Percentiles rank a stretch among this genome's conserved stretches.
These are phyloP conservation scores for Aspergillus pseudonomiae DNA, from an alignment of 2,329 filamentous ascomycete genomes.

Conservation along the genomic window DNA sequence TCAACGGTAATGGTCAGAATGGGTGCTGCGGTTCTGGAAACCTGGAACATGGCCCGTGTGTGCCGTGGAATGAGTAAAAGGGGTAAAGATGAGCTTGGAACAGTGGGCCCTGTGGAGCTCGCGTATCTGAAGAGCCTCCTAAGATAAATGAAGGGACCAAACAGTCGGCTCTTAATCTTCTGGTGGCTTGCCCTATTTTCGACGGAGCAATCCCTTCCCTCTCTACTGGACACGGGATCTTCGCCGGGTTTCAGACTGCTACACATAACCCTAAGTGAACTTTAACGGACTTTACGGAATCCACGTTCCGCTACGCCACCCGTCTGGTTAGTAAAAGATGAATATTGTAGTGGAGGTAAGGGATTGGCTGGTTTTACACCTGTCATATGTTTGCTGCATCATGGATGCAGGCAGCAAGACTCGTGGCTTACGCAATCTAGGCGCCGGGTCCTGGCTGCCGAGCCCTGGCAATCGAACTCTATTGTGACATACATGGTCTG, in stretches of 20 bases:
- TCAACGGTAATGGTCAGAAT: background rate
- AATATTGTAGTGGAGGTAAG: background rate
- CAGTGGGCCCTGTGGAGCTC: background rate
- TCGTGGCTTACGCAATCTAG: background rate
- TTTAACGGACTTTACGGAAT: background rate
- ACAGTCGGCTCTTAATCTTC: background rate
- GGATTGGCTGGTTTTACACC: background rate
- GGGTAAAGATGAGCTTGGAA: background rate
- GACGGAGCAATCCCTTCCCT: background rate
- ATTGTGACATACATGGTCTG: background rate
- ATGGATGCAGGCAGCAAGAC: no score
- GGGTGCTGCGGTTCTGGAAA: background rate
- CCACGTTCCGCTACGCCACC: background rate
- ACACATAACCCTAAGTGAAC: background rate
- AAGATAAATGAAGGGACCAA: background rate
- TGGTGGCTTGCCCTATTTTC: background rate
- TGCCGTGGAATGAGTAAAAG: background rate
- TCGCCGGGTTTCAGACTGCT: slow-evolving; percentile 1
- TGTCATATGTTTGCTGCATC: background rate
- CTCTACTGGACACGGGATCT: background rate
- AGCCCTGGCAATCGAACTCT: background rate
- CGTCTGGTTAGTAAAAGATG: background rate
- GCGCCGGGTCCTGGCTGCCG: background rate
- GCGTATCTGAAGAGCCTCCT: slow-evolving; percentile 1
- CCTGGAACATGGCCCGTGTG: background rate